Evolutionary conservation across 78 protist genomes (phyloP), one percentile per base, ranked within the genome.

Genomic region (Polysphondylium violaceum): DNA sequence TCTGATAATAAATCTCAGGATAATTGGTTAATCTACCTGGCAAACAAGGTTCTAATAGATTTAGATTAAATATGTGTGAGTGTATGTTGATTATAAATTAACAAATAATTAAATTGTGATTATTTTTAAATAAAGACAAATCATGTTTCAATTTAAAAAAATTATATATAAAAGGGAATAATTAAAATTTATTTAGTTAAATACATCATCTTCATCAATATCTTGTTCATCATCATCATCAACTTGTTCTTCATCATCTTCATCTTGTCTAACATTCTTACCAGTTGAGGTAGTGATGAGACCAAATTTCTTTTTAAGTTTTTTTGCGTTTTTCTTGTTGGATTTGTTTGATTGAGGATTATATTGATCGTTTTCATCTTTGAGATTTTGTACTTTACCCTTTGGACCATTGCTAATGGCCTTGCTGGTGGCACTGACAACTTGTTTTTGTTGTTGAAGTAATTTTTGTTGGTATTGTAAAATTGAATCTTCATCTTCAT

Each of bases 251-350:
- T 64, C 75, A 43, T 16, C 58, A 31, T 55, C 23, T 17, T 58
- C 40, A 12, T 23, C 61, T 11, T 31, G 50, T 7, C 36, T 55
- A 31, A 27, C 56, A 31, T 35, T 19, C 17, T 53, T 53, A 33
- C 35, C 47, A 23, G 74, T 44, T 51, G 89, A 12, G 6, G 41
- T 40, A 31, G 91, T 29, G 51, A 83, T 35, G 29, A 56, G 40
- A 59, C 91, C 91, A 59, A 58, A 55, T 81, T 88, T 88, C 75
- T 73, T 69, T 51, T 88, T 88, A 14, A 75, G 17, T 81, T 88
- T 88, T 50, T 88, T 88, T 35, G 16, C 36, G 64, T 88, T 76
- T 40, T 88, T 74, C 86, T 88, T 88, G 14, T 29, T 5, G 8
- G 33, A 21, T 36, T 59, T 73, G 44, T 88, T 88, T 59, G 61